Percentiles rank a stretch among this genome's conserved stretches.
Conservation (phyloP, 2,329 filamentous ascomycete genomes). For the Colletotrichum echinochloae region DNA sequence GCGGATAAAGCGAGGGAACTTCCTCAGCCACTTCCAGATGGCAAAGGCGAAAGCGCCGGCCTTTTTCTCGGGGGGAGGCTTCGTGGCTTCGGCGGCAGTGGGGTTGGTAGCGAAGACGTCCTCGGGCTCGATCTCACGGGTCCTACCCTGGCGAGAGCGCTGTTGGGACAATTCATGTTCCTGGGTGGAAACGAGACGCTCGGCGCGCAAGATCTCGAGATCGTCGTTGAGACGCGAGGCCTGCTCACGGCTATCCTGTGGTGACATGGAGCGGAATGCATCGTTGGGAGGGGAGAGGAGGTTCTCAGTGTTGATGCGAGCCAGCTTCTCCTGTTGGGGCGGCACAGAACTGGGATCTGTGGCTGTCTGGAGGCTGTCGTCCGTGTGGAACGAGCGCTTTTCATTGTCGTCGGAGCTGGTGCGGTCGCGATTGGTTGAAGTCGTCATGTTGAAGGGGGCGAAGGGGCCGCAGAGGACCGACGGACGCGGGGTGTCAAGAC, state of each 20-base stretch:
- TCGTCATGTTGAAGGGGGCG: slow-evolving; percentile 21
- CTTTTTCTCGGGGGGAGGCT: slow-evolving; percentile 40
- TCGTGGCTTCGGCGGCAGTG: slow-evolving; percentile 38
- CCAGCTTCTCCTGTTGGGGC: slow-evolving; percentile 18
- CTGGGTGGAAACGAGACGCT: slow-evolving; percentile 59
- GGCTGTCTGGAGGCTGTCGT: slow-evolving; percentile 39
- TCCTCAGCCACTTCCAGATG: slow-evolving; percentile 59
- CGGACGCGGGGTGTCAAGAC: background rate
- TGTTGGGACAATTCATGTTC: slow-evolving; percentile 49
- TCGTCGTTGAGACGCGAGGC: slow-evolving; percentile 59
- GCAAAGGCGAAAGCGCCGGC: slow-evolving; percentile 46
- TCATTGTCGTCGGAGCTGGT: slow-evolving; percentile 43
- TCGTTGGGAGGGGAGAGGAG: slow-evolving; percentile 17
- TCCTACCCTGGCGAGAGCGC: slow-evolving; percentile 47
- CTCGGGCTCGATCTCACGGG: slow-evolving; percentile 53
- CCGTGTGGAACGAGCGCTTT: slow-evolving; percentile 39
- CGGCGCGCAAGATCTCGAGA: slow-evolving; percentile 61
- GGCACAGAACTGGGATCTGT: slow-evolving; percentile 29
- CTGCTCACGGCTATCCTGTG: slow-evolving; percentile 44
- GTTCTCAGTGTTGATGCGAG: slow-evolving; percentile 24
- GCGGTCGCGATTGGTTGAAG: slow-evolving; percentile 20
- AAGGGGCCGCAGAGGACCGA: background rate
- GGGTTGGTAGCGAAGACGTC: slow-evolving; percentile 58
- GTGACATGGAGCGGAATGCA: slow-evolving; percentile 14
- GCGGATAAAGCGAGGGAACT: slow-evolving; percentile 63